A percentile compares a stretch with the other conserved stretches of the same genome.
phyloP scores from a whole-genome alignment of 768 basidiomycete genomes.

The Pleurotus cornucopiae region DNA sequence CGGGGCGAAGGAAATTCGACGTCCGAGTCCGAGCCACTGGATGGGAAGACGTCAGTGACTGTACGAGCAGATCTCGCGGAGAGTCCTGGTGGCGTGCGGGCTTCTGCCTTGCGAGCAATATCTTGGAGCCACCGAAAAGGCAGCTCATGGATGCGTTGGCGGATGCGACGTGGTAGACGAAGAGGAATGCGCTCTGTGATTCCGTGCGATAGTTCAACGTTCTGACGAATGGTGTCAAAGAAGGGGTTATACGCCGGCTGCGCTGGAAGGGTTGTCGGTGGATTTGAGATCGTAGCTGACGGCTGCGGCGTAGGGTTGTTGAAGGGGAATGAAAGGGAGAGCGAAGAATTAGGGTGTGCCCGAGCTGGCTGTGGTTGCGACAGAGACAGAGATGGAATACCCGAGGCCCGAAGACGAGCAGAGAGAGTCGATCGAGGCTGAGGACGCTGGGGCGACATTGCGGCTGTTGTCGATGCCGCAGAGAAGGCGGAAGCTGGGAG shows the following conservation, averaged over 20 bases:
- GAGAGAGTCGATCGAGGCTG: conserved; percentile 17
- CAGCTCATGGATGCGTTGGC: conserved; percentile 62
- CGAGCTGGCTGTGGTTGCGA: conserved; percentile 11
- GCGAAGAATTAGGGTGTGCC: conserved; percentile 11
- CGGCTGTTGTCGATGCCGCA: conserved; percentile 36
- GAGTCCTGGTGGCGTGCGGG: conserved; percentile 12
- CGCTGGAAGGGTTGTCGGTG: not conserved
- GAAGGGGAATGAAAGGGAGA: not conserved
- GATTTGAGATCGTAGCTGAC: not conserved
- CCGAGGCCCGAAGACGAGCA: conserved; percentile 10
- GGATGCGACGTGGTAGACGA: conserved; percentile 42
- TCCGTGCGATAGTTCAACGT: conserved; percentile 72
- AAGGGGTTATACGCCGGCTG: conserved; percentile 75
- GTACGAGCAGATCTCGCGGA: conserved; percentile 2
- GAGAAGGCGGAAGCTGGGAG: conserved; percentile 67
- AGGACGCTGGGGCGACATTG: conserved; percentile 21
- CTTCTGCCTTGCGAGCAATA: conserved; percentile 53
- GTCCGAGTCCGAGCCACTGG: not conserved
- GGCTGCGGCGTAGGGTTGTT: not conserved
- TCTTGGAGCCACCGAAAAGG: conserved; percentile 78
- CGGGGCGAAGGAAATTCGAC: not conserved
- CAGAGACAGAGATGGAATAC: conserved; percentile 13
- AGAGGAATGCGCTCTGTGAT: conserved; percentile 83
- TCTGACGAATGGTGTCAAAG: conserved; percentile 91
- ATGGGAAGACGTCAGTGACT: not conserved